phyloP scores from a whole-genome alignment of 345 rosid genomes.

The rapeseed (Brassica napus) region DNA sequence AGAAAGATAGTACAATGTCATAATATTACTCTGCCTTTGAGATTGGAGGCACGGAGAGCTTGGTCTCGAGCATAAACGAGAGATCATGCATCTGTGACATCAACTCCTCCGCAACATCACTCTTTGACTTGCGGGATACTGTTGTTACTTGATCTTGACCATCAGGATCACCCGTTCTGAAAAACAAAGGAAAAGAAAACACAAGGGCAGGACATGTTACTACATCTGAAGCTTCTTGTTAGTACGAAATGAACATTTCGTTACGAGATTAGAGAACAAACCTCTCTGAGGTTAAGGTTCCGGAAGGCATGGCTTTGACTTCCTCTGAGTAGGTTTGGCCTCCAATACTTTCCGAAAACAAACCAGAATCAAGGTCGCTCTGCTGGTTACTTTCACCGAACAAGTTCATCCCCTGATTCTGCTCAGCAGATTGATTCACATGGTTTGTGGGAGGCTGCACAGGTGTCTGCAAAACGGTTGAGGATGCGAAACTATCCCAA shows the following conservation, averaged over 20 bases:
- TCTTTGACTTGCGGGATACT: conserved; percentile 36
- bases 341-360: conserved; percentile 43
- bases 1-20: neutral
- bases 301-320: conserved; percentile 31
- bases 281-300: conserved; percentile 55
- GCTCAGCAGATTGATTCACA: conserved; percentile 37
- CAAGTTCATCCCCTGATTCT: conserved; percentile 42
- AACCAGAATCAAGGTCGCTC: conserved; percentile 45
- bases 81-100: conserved; percentile 91
- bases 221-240: neutral
- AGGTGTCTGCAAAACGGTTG: conserved; percentile 41
- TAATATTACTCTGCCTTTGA: conserved; percentile 30
- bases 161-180: conserved; percentile 41
- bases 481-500: conserved; percentile 69
- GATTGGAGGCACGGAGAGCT: conserved; percentile 57
- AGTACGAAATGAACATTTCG: conserved; percentile 6
- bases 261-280: neutral
- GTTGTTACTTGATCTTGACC: conserved; percentile 36
- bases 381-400: conserved; percentile 32
- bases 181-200: conserved; percentile 11
- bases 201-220: conserved; percentile 1
- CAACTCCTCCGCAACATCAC: conserved; percentile 47
- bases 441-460: conserved; percentile 35
- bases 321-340: conserved; percentile 38
- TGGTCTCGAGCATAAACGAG: conserved; percentile 75